Evolutionary conservation across 1,139 yeast species (phyloP), one percentile per base, ranked within the genome.

Genomic region (Geotrichum phurueaensis): DNA sequence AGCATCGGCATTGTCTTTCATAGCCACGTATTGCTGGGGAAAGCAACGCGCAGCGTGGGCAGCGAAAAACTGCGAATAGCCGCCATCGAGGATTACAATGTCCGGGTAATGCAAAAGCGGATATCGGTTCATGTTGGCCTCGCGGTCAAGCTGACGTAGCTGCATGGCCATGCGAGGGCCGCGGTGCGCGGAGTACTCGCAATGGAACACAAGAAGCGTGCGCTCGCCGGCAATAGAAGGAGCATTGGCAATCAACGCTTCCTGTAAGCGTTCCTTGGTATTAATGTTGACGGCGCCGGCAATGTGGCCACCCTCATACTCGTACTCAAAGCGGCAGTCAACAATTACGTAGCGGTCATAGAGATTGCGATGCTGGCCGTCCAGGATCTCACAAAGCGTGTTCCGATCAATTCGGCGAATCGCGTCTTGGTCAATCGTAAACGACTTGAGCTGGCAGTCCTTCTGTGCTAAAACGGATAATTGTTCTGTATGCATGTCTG

Each of bases 271-370:
- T 62, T 82, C 83, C 66, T 87, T 86, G 56, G 87, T 81, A 52
- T 89, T 84, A 48, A 91, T 79, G 72, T 94, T 94, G 61, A 88
- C 69, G 12, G 99, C 96, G 54, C 89, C 86, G 54, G 79, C 81
- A 56, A 94, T 89, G 73, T 95, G 99, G 33, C 99, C 99, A 29
- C 98, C 98, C 49, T 81, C 79, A 72, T 76, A 95, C 74, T 94
- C 99, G 76, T 94, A 94, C 68, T 86, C 89, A 70, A 94, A 94
- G 57, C 99, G 82, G 71, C 98, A 91, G 74, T 94, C 99, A n/a
- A 95, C 79, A 39, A 94, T 77, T 6, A 83, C 68, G 56, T 82
- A 78, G 48, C 84, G 83, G 65, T 85, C 86, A 71, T 87, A 92
- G 57, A 78, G 78, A 36, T 80, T 75, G 20, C 73, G 67, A 71